Conservation (phyloP, 2,329 filamentous ascomycete genomes). For the Hirsutella minnesotensis region DNA sequence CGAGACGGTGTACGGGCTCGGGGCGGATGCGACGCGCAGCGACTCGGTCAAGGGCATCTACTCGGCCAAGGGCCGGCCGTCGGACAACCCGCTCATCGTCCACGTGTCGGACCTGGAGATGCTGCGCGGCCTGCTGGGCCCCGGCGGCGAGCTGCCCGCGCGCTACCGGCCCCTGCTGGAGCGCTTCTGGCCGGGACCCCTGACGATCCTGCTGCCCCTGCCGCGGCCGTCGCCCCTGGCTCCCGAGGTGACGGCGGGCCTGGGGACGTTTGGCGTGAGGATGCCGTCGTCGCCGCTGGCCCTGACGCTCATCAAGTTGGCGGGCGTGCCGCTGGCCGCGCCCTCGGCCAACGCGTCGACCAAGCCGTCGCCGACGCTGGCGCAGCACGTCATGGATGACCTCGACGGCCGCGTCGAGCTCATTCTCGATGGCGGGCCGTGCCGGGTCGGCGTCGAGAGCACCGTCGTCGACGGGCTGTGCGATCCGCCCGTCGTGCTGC, state of each 20-base stretch:
- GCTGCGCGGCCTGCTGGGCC: constrained; percentile 49
- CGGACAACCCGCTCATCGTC: constrained; percentile 91
- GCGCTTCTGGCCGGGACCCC: constrained; percentile 85
- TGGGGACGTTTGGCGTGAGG: constrained; percentile 75
- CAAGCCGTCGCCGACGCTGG: constrained; percentile 81
- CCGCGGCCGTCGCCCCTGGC: constrained; percentile 60
- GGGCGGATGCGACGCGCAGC: constrained; percentile 86
- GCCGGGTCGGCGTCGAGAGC: constrained; percentile 84
- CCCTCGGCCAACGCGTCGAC: constrained; percentile 94
- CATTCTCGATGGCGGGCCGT: constrained; percentile 81
- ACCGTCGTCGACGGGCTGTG: constrained; percentile 90
- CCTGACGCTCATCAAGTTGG: constrained; percentile 69
- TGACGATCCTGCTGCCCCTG: constrained; percentile 81
- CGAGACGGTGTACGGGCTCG: constrained; percentile 93
- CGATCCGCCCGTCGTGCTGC: constrained; percentile 65
- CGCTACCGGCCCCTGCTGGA: constrained; percentile 71
- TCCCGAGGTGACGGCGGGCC: constrained; percentile 80
- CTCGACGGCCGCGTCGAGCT: constrained; percentile 70
- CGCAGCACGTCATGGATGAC: constrained; percentile 80
- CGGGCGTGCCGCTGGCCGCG: constrained; percentile 70
- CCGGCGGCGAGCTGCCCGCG: constrained; percentile 43
- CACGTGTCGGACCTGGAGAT: constrained; percentile 77
- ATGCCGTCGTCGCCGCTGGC: constrained; percentile 84
- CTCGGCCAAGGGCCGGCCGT: constrained; percentile 75
- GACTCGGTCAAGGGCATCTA: constrained; percentile 85